Base-by-base conservation (phyloP, 495 filamentous ascomycete genomes). In the Trichoderma reesei region DNA sequence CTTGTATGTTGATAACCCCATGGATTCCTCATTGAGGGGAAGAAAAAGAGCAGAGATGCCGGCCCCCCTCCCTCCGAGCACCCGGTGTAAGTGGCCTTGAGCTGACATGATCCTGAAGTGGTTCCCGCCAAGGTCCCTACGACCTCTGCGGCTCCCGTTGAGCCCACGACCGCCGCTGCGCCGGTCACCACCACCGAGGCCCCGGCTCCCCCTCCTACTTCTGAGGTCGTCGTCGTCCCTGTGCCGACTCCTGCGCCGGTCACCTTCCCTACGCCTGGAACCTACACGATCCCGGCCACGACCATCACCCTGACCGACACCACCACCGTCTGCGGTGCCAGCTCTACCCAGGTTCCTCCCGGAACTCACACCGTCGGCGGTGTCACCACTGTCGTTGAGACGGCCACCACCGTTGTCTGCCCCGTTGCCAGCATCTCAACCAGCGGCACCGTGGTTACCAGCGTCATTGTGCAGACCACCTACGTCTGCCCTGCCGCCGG, bases 231-330 rank as follows among this genome's bases (percentile, higher is more conserved):
- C 48, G 69, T 74, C 62, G 78, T 90, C 63, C 61, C 61, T 34
- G 38, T 63, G 4, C 89, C 90, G 31, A 90, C 88, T 20, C 80
- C 84, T 38, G 78, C 80, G 60, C 78, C 87, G 37, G 86, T 87
- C 75, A 85, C 79, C 61, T 90, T 83, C 85, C 76, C 84, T 42
- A 86, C 84, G 31, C 85, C 90, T 63, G 90, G 90, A 73, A 80
- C 79, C 66, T 93, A 91, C 82, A 92, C 89, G 68, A 85, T 92
- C 80, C 88, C 89, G 59, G 88, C 87, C 41, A 88, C 84, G 59
- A 92, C 88, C 63, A 67, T 91, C 59, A 87, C 85, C 37, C 75
- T 94, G 63, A 85, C 84, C 61, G 74, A 78, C 70, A 79, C 80
- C 18, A 89, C 84, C 66, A 89, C 85, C 61, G 86, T 90, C 62